Base-by-base conservation (phyloP, 116 monocot species). In the Posidonia oceanica region DNA sequence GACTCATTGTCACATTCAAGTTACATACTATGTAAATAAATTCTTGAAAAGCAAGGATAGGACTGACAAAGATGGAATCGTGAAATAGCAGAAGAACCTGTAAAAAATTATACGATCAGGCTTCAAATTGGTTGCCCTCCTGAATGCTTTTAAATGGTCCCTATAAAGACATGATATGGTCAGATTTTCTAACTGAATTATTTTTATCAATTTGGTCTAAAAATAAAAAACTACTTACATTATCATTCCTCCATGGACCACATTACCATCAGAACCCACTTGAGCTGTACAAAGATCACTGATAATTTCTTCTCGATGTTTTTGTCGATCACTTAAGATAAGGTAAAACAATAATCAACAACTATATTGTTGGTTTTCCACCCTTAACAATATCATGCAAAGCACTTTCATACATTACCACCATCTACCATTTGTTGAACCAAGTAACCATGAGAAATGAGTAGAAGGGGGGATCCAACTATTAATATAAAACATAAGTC, bases 271-370 rank as follows among this genome's bases (percentile, higher is more conserved):
- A 12, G 66, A 1, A 52, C 54, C 65, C 17, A 22, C 2, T 14
- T 14, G 17, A 23, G 29, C 5, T 14, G 16, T 79, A 38, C 57
- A 96, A 14, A 96, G 76, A 48, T 89, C 86, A 14, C 63, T 15
- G 57, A 96, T 96, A 10, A 91, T 96, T 60, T 96, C 95, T 58
- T 83, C 56, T 21, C 95, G 64, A 4, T 54, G 84, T 44, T 36
- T 11, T 58, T 95, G 95, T n/a, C 29, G 29, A 29, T 29, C 29
- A 29, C 29, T 29, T 29, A 29, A 1, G 29, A 4, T 90, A 86
- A 36, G 95, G 95, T 10, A 91, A 68, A 59, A 95, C 65, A 70
- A 95, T 67, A 59, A 95, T 67, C 15, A 95, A 66, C 62, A 91
- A 69, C 58, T 91, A 79, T 3, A 91, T 75, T 7, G 12, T 12